Conservation (phyloP, 148 eudicot genomes). For the Amaranthus hypochondriacus region DNA sequence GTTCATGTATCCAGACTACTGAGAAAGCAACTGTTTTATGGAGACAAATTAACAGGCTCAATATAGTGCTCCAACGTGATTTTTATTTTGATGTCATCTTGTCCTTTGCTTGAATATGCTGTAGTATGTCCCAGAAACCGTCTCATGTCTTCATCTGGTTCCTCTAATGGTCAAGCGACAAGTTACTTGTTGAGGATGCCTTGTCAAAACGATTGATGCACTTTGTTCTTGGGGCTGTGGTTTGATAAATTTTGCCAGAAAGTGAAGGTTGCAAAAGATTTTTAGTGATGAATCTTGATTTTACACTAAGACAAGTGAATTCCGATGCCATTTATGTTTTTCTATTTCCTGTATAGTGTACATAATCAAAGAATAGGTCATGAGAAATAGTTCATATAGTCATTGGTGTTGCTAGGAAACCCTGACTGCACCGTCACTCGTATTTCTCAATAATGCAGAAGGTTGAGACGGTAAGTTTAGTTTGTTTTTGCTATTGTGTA, state of each 20-base stretch:
- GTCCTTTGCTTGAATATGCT: constrained; percentile 5
- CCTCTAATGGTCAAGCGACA: constrained; percentile 12
- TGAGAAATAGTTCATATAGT: constrained; percentile 3
- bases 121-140: constrained; percentile 10
- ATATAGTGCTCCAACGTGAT: constrained; percentile 1
- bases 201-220: background rate
- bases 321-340: constrained; percentile 5
- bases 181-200: constrained; percentile 7
- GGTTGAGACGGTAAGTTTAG: background rate
- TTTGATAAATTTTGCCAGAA: constrained; percentile 5
- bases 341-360: constrained; percentile 11
- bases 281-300: constrained; percentile 8
- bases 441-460: constrained; percentile 1
- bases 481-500: background rate
- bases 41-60: background rate
- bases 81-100: constrained; percentile 6
- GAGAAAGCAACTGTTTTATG: background rate
- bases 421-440: constrained; percentile 8
- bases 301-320: constrained; percentile 13
- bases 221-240: constrained; percentile 7
- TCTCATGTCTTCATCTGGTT: constrained; percentile 16
- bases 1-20: constrained; percentile 7
- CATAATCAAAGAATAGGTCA: constrained; percentile 11
- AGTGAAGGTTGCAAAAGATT: constrained; percentile 12
- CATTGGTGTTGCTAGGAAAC: background rate